A percentile compares a stretch with the other conserved stretches of the same genome.
phyloP scores from a whole-genome alignment of 768 basidiomycete genomes.

The Kwoniella europaea region DNA sequence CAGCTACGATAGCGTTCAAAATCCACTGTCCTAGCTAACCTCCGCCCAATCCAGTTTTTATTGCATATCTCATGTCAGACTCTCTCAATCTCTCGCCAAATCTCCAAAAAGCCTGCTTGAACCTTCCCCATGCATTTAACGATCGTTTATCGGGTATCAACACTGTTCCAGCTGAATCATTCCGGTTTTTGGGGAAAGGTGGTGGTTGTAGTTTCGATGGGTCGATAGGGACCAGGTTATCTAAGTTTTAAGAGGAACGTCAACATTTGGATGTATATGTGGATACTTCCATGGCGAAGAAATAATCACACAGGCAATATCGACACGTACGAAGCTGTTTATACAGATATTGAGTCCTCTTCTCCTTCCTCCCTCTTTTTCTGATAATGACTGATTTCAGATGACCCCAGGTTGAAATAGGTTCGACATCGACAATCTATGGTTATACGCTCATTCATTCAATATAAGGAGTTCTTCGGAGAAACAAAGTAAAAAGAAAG shows the following conservation, averaged over 20 bases:
- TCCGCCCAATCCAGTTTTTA: constrained; percentile 70
- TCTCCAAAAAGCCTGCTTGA: constrained; percentile 75
- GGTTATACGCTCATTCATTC: too few species aligned
- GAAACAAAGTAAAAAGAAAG: too few species aligned
- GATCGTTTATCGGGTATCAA: constrained; percentile 73
- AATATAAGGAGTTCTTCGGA: too few species aligned
- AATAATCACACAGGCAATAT: neutral
- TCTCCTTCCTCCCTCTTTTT: constrained; percentile 23
- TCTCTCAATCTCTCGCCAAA: constrained; percentile 70
- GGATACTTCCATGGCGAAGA: too few species aligned
- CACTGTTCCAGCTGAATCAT: constrained; percentile 83
- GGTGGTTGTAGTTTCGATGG: constrained; percentile 63
- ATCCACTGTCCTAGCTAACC: constrained; percentile 33
- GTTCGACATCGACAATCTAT: constrained; percentile 36
- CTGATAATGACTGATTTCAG: constrained; percentile 27
- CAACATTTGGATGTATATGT: too few species aligned
- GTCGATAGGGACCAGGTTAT: constrained; percentile 57
- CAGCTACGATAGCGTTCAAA: neutral
- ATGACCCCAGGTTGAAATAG: constrained; percentile 36
- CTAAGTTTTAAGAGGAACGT: constrained; percentile 22
- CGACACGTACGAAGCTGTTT: constrained; percentile 50
- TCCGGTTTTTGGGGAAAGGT: constrained; percentile 77
- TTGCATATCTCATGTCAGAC: constrained; percentile 79
- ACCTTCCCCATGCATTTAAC: constrained; percentile 67
- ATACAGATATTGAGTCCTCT: constrained; percentile 40